Conservation (phyloP, 139 green algal species). For the Chloropicon primus region DNA sequence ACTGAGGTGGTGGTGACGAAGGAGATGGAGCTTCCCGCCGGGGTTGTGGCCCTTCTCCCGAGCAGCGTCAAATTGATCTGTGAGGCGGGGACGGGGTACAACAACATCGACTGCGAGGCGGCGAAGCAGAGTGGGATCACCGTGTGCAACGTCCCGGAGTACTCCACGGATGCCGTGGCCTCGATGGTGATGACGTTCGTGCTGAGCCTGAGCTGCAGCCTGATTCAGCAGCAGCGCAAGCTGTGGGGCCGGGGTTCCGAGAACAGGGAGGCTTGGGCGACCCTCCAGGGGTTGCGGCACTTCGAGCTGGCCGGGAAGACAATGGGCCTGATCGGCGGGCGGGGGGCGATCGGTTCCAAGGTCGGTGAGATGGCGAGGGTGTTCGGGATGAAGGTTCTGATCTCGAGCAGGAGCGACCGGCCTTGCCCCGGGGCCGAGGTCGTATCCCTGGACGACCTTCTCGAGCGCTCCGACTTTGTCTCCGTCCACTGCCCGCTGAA, state of each 20-base stretch:
- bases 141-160: conserved; percentile 19
- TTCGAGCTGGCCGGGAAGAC: conserved; percentile 19
- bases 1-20: conserved; percentile 16
- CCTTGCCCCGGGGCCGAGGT: neutral
- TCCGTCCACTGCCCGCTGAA: conserved; percentile 23
- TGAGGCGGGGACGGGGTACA: conserved; percentile 23
- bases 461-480: conserved; percentile 16
- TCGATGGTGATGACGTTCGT: conserved; percentile 20
- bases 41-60: conserved; percentile 3
- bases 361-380: conserved; percentile 13
- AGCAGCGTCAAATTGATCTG: conserved; percentile 13
- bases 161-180: conserved; percentile 18
- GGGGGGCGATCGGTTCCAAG: conserved; percentile 13
- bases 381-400: conserved; percentile 17
- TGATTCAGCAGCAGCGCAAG: conserved; percentile 11
- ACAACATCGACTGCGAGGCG: conserved; percentile 22
- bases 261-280: conserved; percentile 1
- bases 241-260: neutral
- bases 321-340: conserved; percentile 20
- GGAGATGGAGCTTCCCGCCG: conserved; percentile 10
- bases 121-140: conserved; percentile 9
- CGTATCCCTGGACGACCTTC: conserved; percentile 9
- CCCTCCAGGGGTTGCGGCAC: conserved; percentile 4
- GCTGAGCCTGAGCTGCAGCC: conserved; percentile 8
- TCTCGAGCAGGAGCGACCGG: neutral